phyloP scores from a whole-genome alignment of 2,329 filamentous ascomycete genomes.

The Stylonectria norvegica region DNA sequence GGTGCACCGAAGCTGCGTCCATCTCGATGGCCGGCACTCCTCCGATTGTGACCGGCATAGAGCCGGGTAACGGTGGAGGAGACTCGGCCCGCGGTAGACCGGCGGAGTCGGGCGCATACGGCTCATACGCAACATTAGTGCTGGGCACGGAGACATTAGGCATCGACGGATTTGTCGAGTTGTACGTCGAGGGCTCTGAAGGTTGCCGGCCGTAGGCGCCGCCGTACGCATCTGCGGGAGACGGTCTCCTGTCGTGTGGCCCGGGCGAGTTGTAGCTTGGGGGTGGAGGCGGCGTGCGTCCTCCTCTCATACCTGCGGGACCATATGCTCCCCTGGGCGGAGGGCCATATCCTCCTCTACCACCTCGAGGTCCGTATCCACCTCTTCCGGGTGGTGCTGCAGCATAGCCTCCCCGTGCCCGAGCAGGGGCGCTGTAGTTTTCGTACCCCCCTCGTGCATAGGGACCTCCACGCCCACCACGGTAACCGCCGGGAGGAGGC shows the following conservation, averaged over 20 bases:
- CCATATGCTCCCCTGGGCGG: constrained; percentile 32
- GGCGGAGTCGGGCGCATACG: constrained; percentile 42
- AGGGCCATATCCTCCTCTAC: constrained; percentile 33
- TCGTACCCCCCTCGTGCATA: constrained; percentile 51
- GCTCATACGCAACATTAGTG: constrained; percentile 37
- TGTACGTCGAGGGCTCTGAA: constrained; percentile 32
- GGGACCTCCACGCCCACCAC: constrained; percentile 43
- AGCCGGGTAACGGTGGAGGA: constrained; percentile 56
- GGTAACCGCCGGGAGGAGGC: constrained; percentile 40
- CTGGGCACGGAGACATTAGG: constrained; percentile 31
- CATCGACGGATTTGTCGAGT: constrained; percentile 31
- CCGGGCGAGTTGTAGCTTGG: constrained; percentile 38
- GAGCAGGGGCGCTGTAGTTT: constrained; percentile 40
- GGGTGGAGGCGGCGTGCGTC: constrained; percentile 36
- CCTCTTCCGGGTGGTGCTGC: constrained; percentile 39
- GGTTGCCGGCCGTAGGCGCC: constrained; percentile 37
- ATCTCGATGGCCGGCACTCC: constrained; percentile 77
- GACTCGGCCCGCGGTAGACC: constrained; percentile 59
- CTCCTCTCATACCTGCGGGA: constrained; percentile 28
- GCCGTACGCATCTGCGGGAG: constrained; percentile 39
- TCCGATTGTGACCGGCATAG: constrained; percentile 39
- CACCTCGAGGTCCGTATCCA: constrained; percentile 41
- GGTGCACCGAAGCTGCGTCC: constrained; percentile 59
- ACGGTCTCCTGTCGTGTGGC: constrained; percentile 37
- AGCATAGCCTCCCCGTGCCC: constrained; percentile 45